Evolutionary conservation across 108 stramenopile genomes (phyloP), one percentile per base, ranked within the genome.

Genomic region (Pseudonitzschia multiseries): DNA sequence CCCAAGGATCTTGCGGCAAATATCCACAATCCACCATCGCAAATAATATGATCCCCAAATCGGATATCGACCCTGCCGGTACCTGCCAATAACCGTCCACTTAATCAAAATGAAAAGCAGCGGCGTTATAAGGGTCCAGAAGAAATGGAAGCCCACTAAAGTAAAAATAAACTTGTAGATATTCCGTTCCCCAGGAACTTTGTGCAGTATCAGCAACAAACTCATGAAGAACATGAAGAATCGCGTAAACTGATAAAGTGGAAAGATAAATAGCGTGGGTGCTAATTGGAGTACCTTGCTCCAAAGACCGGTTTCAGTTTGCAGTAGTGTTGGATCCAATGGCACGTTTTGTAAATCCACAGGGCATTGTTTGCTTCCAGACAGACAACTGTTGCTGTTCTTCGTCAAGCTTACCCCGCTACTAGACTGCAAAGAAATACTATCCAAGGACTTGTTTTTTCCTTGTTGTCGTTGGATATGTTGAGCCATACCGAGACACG

Each of bases 1-100:
- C 26, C 84, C 84, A 71, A 80, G 57, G 18, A 88, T 62, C 65
- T 79, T 81, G 14, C 79, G 64, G 32, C 78, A 74, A n/a, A 81
- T 59, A 66, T 86, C 84, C 0, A 84, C 81, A 68, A 84, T 70
- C 88, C 88, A 89, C 88, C 88, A 89, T 28, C 88, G 74, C 36
- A 89, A 65, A 69, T 89, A 89, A 65, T 85, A 80, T 13, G 65
- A 54, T 15, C 83, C 72, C 81, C 82, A 86, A 40, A 84, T 59
- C 2, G 82, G 72, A 65, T 86, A 83, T 31, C 86, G 62, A 0
- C 88, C 88, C 31, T 57, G 43, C 43, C 65, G 74, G 70, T 86
- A 89, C 59, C 57, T 70, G 26, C 88, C 88, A 68, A 89, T 80
- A 14, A 89, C 59, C 0, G 69, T 60, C 88, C 86, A 87, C 44